Conservation (phyloP, 2,329 filamentous ascomycete species). For the Botrytis pseudocinerea region DNA sequence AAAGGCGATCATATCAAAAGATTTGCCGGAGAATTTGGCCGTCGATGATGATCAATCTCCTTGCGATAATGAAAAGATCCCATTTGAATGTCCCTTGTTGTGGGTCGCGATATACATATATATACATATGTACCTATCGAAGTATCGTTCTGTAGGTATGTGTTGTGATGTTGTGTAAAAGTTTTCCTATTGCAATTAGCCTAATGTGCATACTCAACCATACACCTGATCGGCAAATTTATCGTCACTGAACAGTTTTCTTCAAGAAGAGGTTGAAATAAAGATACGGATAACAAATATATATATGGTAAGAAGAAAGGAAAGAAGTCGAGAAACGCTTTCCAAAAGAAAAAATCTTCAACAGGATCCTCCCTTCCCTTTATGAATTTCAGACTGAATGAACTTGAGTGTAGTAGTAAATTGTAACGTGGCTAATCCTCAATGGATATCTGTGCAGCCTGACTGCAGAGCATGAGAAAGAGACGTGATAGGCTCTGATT, state of each 20-base stretch:
- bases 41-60: slow-evolving; percentile 7
- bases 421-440: slow-evolving; percentile 41
- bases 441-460: slow-evolving; percentile 40
- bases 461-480: slow-evolving; percentile 37
- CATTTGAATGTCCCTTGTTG: slow-evolving; percentile 6
- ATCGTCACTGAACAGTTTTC: slow-evolving; percentile 22
- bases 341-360: slow-evolving; percentile 15
- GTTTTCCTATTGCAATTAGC: slow-evolving; percentile 22
- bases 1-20: slow-evolving; percentile 21
- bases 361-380: slow-evolving; percentile 31
- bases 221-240: slow-evolving; percentile 17
- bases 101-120: slow-evolving; percentile 13
- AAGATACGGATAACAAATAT: slow-evolving; percentile 13
- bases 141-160: slow-evolving; percentile 11
- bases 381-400: slow-evolving; percentile 35
- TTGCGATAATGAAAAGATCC: not conserved
- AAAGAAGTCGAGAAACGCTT: slow-evolving; percentile 24
- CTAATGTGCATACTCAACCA: slow-evolving; percentile 15
- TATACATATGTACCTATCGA: not conserved
- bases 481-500: slow-evolving; percentile 39
- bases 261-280: slow-evolving; percentile 8
- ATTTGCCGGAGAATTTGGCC: slow-evolving; percentile 6
- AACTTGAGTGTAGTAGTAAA: slow-evolving; percentile 35
- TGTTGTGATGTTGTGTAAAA: slow-evolving; percentile 15
- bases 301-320: slow-evolving; percentile 12